Base-by-base conservation (phyloP, 1,284 basidiomycete genomes). In the Lignosus rhinocerotis region DNA sequence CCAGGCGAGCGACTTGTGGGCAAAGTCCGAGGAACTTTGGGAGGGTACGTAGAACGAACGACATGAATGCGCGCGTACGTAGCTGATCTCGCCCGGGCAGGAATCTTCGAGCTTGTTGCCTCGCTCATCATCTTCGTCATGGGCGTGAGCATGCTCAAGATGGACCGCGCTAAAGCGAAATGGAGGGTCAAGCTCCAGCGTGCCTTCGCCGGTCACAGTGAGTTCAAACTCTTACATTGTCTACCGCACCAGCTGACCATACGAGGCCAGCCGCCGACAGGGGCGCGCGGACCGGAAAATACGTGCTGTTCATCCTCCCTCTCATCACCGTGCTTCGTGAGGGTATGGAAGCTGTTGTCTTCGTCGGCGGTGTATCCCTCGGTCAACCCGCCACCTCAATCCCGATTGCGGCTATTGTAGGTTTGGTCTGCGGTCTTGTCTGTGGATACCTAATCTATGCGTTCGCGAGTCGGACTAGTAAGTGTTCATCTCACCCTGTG, bases 281-380 rank as follows among this genome's bases (percentile, higher is more conserved):
- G 2, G 58, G 73, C 10, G 75, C 80, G 8, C 78, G 68, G 60
- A 79, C 85, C 3, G 86, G 90, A 14, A 90, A 87, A 78, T 97
- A 92, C 87, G 84, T 88, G 0, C 80, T 98, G 41, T 94, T 98
- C 78, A 69, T 95, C 53, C 80, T 98, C 7, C 95, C 95, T 0
- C 75, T 95, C 64, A 85, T 97, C 70, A 96, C 94, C 4, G 92
- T 98, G 39, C 78, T 96, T 41, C 88, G 95, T 65, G 95, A 98
- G 78, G 95, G 94, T 78, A 80, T 97, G 65, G 95, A 98, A 74
- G 94, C 92, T 1, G 89, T 97, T 58, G 80, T 98, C 62, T 97
- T 97, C 70, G 93, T 97, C 52, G 92, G 94, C 17, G 94, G 95
- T 58, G 94, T 96, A 43, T 87, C 94, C 2, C 86, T 97, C 45